Percentiles rank a stretch among this genome's conserved stretches.
These are phyloP conservation scores for Colletotrichum sp. DNA, from an alignment of 2,329 filamentous ascomycete species.

Conservation along the genomic window DNA sequence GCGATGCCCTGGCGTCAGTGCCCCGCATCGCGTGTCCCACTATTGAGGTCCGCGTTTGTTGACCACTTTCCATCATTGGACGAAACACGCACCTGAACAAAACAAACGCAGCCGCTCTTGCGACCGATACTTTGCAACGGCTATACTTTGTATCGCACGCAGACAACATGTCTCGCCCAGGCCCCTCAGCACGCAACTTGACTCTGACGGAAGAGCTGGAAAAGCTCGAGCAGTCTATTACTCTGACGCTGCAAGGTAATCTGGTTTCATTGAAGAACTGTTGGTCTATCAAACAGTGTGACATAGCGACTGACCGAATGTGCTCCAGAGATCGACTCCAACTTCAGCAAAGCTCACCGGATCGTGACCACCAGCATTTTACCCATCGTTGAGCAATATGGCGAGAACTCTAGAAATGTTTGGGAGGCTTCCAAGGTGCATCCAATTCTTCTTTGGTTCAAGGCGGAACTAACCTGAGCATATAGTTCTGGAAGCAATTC, in stretches of 20 bases:
- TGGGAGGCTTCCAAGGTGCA: constrained; percentile 94
- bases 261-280: background rate
- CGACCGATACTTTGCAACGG: background rate
- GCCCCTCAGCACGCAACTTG: constrained; percentile 59
- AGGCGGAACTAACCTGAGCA: background rate
- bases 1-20: constrained; percentile 9
- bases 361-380: constrained; percentile 95
- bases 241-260: constrained; percentile 86
- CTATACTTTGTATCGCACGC: background rate
- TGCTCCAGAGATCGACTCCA: constrained; percentile 90
- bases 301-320: background rate
- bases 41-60: constrained; percentile 9
- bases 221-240: constrained; percentile 95
- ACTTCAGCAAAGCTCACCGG: constrained; percentile 95
- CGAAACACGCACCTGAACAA: constrained; percentile 1
- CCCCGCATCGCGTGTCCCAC: constrained; percentile 37
- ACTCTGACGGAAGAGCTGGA: constrained; percentile 95
- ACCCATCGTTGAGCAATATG: constrained; percentile 93
- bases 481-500: constrained; percentile 98
- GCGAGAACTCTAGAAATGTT: constrained; percentile 88
- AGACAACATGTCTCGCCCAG: constrained; percentile 53
- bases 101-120: background rate
- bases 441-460: constrained; percentile 4
- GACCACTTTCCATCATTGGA: constrained; percentile 4
- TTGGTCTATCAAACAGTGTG: background rate